A percentile compares a stretch with the other conserved stretches of the same genome.
Evolutionary conservation across 768 basidiomycete genomes (phyloP).

Genomic region (Bullera alba): DNA sequence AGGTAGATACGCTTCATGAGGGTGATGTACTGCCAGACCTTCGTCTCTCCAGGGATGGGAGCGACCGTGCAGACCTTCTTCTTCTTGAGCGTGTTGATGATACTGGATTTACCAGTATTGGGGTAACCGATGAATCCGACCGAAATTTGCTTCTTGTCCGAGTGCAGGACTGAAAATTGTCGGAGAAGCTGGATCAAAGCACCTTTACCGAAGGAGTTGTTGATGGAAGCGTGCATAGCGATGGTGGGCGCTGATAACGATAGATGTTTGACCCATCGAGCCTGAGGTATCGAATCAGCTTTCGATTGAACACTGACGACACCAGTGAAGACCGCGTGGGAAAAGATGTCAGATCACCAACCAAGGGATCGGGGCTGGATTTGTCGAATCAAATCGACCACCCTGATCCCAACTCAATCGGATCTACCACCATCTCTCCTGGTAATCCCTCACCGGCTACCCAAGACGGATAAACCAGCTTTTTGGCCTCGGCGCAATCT

Average conservation of each 20-base stretch:
- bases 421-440: conserved; percentile 41
- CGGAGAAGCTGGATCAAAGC: conserved; percentile 93
- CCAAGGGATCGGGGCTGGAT: conserved; percentile 47
- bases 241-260: conserved; percentile 92
- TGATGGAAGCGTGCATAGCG: conserved; percentile 97
- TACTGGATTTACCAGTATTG: conserved; percentile 93
- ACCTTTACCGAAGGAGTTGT: conserved; percentile 98
- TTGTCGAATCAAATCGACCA: conserved; percentile 16
- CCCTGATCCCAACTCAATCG: conserved; percentile 48
- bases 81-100: conserved; percentile 98
- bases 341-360: conserved; percentile 49
- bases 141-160: conserved; percentile 98
- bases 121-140: conserved; percentile 98
- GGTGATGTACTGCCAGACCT: conserved; percentile 99
- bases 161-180: conserved; percentile 93
- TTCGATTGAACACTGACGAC: neutral
- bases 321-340: conserved; percentile 3
- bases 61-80: conserved; percentile 95
- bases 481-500: conserved; percentile 21
- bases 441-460: conserved; percentile 38
- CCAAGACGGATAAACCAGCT: conserved; percentile 44
- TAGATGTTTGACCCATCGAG: conserved; percentile 90
- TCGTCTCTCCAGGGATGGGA: conserved; percentile 96
- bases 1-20: conserved; percentile 93
- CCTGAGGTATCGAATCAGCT: conserved; percentile 51